Conservation (phyloP, 1,284 basidiomycete species). For the Microbotryum saponariae region DNA sequence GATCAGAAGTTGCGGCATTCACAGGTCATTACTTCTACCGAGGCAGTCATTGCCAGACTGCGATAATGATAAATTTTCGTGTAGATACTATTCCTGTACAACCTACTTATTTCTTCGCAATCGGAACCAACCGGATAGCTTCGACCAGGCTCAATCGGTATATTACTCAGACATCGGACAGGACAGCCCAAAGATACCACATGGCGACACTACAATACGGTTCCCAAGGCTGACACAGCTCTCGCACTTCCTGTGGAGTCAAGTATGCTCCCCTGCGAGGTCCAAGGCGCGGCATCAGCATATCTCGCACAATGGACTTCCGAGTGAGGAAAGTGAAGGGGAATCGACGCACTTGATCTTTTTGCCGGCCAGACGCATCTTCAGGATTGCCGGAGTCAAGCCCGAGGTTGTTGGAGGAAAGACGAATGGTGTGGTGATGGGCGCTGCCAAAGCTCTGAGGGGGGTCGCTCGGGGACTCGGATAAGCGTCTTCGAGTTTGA, state of each 20-base stretch:
- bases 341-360: conserved; percentile 61
- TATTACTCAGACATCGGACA: no score
- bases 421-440: conserved; percentile 36
- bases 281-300: conserved; percentile 37
- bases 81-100: no score
- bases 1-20: no score
- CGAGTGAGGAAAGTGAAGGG: neutral
- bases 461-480: conserved; percentile 12
- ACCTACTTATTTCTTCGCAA: no score
- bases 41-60: no score
- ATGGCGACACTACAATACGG: conserved; percentile 50
- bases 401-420: conserved; percentile 53
- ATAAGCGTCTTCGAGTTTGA: conserved; percentile 13
- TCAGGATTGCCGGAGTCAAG: conserved; percentile 55
- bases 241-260: conserved; percentile 73
- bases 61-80: no score
- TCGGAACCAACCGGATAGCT: no score
- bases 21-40: no score
- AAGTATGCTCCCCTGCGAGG: conserved; percentile 56
- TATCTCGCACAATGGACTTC: neutral
- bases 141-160: no score
- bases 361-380: conserved; percentile 62
- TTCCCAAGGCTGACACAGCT: conserved; percentile 63
- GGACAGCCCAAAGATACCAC: conserved; percentile 29
- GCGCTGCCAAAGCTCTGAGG: no score